phyloP scores from a whole-genome alignment of 2,329 filamentous ascomycete species.

The Chrysoporthe cubensis region DNA sequence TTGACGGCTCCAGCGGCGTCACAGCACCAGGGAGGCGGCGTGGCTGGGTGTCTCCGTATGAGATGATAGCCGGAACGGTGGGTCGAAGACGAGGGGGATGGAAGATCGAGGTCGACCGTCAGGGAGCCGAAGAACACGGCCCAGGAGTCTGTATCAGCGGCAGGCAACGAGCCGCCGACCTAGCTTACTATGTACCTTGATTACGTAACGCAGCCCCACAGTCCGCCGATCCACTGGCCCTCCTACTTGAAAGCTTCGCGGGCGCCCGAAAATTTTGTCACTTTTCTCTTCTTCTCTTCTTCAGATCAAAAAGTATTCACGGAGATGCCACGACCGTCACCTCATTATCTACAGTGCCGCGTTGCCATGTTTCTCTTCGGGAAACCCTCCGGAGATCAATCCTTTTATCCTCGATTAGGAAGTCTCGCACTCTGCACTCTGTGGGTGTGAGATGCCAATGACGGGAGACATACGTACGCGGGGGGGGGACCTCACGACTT shows the following conservation, averaged over 20 bases:
- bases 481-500: background rate
- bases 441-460: slow-evolving; percentile 63
- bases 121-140: background rate
- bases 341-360: slow-evolving; percentile 60
- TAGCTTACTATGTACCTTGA: background rate
- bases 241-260: slow-evolving; percentile 27
- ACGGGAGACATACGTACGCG: slow-evolving; percentile 56
- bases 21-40: too few relatives aligned
- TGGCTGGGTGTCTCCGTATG: background rate
- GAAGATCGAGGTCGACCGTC: background rate
- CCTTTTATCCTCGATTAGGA: slow-evolving; percentile 60
- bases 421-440: slow-evolving; percentile 56
- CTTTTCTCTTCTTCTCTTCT: slow-evolving; percentile 48
- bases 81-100: background rate
- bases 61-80: background rate
- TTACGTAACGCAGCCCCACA: background rate
- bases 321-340: slow-evolving; percentile 68
- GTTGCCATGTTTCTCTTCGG: slow-evolving; percentile 58
- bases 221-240: background rate
- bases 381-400: slow-evolving; percentile 62
- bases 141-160: background rate
- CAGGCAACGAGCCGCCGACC: background rate
- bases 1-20: background rate
- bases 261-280: slow-evolving; percentile 37
- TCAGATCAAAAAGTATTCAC: slow-evolving; percentile 65